These are phyloP conservation scores for Triangularia setosa DNA, from an alignment of 2,329 filamentous ascomycete genomes.

Conservation along the genomic window DNA sequence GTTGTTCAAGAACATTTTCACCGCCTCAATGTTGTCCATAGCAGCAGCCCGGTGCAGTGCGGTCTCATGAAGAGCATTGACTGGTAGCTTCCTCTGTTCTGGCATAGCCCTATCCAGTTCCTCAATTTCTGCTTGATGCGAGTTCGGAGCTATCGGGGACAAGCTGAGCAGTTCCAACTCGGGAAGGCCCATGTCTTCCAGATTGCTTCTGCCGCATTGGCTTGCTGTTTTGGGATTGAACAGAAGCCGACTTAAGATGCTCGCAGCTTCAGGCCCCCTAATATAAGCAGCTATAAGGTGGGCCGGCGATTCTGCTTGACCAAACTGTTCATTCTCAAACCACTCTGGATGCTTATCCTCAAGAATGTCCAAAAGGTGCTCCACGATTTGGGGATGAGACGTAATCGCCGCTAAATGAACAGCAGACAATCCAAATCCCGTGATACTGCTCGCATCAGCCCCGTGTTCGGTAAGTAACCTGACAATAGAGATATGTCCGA, in stretches of 20 bases:
- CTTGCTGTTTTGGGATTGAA: neutral
- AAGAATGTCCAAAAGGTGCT: neutral
- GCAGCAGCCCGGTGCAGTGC: neutral
- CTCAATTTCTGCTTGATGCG: neutral
- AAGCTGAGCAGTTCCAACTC: neutral
- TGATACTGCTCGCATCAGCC: neutral
- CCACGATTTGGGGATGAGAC: neutral
- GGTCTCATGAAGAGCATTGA: neutral
- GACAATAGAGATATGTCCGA: neutral
- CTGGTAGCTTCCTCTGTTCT: neutral
- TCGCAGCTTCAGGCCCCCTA: neutral
- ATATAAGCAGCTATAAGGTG: neutral
- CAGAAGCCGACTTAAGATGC: neutral
- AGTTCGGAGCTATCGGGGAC: neutral
- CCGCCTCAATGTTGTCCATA: neutral
- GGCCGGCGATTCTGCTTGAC: neutral
- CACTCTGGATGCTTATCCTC: neutral
- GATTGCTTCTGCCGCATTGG: too few relatives aligned
- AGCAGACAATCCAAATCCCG: neutral
- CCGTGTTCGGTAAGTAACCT: neutral
- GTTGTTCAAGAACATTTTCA: neutral
- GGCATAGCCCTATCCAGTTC: neutral
- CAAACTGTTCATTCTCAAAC: neutral
- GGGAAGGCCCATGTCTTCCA: neutral
- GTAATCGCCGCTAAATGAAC: slow-evolving; percentile 2